Evolutionary conservation across 2,329 filamentous ascomycete genomes (phyloP).

Genomic region (Ophiostoma novo-ulmi): DNA sequence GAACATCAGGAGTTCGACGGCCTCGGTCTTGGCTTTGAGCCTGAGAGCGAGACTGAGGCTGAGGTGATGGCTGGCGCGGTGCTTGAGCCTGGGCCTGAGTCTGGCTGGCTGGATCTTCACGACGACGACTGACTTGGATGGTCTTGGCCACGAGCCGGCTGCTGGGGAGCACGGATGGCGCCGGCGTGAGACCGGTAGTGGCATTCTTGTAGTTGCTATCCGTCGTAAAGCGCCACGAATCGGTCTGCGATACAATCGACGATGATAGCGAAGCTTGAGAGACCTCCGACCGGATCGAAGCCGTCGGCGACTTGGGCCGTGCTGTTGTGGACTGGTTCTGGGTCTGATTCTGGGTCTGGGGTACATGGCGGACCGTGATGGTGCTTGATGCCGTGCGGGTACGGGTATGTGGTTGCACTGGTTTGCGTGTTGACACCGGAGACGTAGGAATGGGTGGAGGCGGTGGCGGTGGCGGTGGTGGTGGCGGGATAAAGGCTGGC

Average conservation of each 20-base stretch:
- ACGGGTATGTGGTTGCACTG: conserved; percentile 14
- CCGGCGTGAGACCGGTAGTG: conserved; percentile 17
- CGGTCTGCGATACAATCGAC: conserved; percentile 18
- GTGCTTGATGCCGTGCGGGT: not conserved
- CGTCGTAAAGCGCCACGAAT: conserved; percentile 30
- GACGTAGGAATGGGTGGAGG: not conserved
- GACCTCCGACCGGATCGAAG: conserved; percentile 30
- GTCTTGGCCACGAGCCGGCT: conserved; percentile 24
- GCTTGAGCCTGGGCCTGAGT: not conserved
- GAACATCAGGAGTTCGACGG: not conserved
- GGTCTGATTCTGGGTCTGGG: not conserved
- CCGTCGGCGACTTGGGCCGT: conserved; percentile 24
- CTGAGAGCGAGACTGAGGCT: not conserved
- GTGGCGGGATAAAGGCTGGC: not conserved
- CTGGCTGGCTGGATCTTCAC: not conserved
- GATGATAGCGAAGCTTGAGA: conserved; percentile 30
- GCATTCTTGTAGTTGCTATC: conserved; percentile 32
- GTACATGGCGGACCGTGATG: conserved; percentile 13
- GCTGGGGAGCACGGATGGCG: conserved; percentile 16
- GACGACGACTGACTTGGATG: not conserved
- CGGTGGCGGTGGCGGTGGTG: too few species aligned
- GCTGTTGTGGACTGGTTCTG: not conserved
- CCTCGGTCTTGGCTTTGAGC: not conserved
- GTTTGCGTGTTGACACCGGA: not conserved
- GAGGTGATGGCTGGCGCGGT: not conserved